Conservation (phyloP, 169 alveolate species). For the Perkinsus chesapeaki region DNA sequence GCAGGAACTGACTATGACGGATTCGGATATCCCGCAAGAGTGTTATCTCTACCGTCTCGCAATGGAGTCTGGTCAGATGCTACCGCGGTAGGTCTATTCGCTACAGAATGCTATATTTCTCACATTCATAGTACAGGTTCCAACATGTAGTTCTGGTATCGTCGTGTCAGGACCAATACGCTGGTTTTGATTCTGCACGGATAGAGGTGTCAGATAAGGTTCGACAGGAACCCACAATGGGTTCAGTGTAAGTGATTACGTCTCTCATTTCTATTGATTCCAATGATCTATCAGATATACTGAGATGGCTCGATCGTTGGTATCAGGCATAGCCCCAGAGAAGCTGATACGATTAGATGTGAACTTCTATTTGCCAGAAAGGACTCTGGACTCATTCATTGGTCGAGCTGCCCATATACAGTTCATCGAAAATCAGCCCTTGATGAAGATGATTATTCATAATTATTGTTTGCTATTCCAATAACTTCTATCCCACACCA, state of each 20-base stretch:
- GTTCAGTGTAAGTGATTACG: neutral
- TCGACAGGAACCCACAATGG: neutral
- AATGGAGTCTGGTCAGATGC: neutral
- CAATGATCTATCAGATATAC: neutral
- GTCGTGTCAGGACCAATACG: slow-evolving; percentile 79
- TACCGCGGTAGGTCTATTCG: neutral
- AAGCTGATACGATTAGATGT: slow-evolving; percentile 72
- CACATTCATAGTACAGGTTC: slow-evolving; percentile 42
- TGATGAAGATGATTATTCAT: slow-evolving; percentile 62
- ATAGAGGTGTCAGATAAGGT: slow-evolving; percentile 51
- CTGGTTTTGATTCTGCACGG: slow-evolving; percentile 81
- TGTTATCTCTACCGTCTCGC: neutral
- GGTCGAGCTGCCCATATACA: slow-evolving; percentile 92
- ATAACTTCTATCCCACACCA: neutral
- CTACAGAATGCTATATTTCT: neutral
- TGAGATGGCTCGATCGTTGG: slow-evolving; percentile 28
- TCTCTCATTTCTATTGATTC: neutral
- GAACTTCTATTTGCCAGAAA: slow-evolving; percentile 67
- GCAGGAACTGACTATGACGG: slow-evolving; percentile 33
- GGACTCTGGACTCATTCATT: slow-evolving; percentile 74
- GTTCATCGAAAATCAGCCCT: slow-evolving; percentile 76
- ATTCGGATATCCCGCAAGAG: neutral
- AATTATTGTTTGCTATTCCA: slow-evolving; percentile 10
- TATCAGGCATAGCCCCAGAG: slow-evolving; percentile 17
- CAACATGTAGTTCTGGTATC: slow-evolving; percentile 59